These are phyloP conservation scores for Fusarium fracticaudum DNA, from an alignment of 2,329 filamentous ascomycete genomes.

Conservation along the genomic window DNA sequence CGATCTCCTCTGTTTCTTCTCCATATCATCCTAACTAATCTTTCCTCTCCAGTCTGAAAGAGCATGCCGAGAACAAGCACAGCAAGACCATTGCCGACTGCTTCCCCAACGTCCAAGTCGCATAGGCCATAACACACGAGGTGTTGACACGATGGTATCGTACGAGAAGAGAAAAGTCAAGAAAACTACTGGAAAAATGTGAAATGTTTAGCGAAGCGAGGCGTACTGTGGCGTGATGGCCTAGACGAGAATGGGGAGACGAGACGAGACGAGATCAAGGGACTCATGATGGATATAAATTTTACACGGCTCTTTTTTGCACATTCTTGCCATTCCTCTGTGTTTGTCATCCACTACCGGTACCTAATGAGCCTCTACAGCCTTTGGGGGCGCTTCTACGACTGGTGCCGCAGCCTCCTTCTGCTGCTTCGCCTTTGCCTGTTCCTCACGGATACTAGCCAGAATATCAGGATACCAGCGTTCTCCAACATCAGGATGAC, in stretches of 20 bases:
- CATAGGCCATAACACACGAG: conserved; percentile 10
- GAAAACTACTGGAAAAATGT: background rate
- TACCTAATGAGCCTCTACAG: conserved; percentile 47
- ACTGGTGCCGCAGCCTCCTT: conserved; percentile 35
- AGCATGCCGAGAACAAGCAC: conserved; percentile 82
- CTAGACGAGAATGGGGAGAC: conserved; percentile 15
- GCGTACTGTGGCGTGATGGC: conserved; percentile 33
- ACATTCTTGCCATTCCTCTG: conserved; percentile 1
- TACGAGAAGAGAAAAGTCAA: conserved; percentile 2
- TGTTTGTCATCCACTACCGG: background rate
- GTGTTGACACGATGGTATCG: conserved; percentile 9
- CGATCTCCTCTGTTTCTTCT: background rate
- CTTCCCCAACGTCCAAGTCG: conserved; percentile 64
- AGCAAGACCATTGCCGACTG: conserved; percentile 76
- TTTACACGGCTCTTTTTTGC: conserved; percentile 33
- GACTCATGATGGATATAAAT: conserved; percentile 28
- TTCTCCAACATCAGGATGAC: conserved; percentile 87
- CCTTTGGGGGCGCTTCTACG: conserved; percentile 32
- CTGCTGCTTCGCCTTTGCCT: conserved; percentile 55
- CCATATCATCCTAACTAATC: conserved; percentile 19
- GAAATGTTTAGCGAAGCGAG: conserved; percentile 35
- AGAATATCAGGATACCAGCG: conserved; percentile 78
- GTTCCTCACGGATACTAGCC: conserved; percentile 66
- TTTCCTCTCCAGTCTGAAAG: conserved; percentile 62
- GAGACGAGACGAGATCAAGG: conserved; percentile 24